Evolutionary conservation across 2,329 filamentous ascomycete species (phyloP).

Genomic region (Aspergillus aculeatinus): DNA sequence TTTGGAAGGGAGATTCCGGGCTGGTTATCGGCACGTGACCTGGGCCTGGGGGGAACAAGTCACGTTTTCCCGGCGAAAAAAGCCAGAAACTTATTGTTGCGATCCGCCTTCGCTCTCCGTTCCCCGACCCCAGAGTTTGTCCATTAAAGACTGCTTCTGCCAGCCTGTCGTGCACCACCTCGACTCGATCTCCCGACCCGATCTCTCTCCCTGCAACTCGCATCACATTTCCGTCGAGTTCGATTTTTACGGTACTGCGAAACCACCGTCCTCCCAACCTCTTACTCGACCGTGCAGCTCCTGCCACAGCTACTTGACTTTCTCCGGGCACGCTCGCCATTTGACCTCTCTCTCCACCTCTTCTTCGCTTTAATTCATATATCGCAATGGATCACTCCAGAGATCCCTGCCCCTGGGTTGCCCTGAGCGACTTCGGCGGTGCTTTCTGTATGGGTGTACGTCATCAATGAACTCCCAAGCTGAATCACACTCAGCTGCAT

Average conservation of each 20-base stretch:
- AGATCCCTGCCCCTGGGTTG: slow-evolving; percentile 96
- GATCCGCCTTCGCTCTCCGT: slow-evolving; percentile 17
- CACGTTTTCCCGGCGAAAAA: slow-evolving; percentile 27
- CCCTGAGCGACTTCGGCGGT: slow-evolving; percentile 95
- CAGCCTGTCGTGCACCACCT: neutral
- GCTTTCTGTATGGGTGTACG: slow-evolving; percentile 95
- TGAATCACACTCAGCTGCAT: neutral
- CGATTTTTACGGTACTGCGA: neutral
- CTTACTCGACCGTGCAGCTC: slow-evolving; percentile 11
- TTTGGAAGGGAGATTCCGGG: slow-evolving; percentile 15
- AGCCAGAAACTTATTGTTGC: slow-evolving; percentile 22
- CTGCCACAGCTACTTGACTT: slow-evolving; percentile 10
- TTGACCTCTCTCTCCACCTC: neutral
- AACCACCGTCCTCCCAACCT: slow-evolving; percentile 5
- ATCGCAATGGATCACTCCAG: slow-evolving; percentile 82
- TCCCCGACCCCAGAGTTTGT: slow-evolving; percentile 15
- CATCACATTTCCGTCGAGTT: neutral
- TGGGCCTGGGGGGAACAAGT: slow-evolving; percentile 5
- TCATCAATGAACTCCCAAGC: slow-evolving; percentile 22
- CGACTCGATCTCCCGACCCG: neutral
- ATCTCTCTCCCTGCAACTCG: neutral
- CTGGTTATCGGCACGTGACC: slow-evolving; percentile 19
- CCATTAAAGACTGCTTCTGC: slow-evolving; percentile 8
- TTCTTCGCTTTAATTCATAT: slow-evolving; percentile 9
- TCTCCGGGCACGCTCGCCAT: slow-evolving; percentile 1